Base-by-base conservation (phyloP, 352 stramenopile genomes). In the Globisporangium viniferum region DNA sequence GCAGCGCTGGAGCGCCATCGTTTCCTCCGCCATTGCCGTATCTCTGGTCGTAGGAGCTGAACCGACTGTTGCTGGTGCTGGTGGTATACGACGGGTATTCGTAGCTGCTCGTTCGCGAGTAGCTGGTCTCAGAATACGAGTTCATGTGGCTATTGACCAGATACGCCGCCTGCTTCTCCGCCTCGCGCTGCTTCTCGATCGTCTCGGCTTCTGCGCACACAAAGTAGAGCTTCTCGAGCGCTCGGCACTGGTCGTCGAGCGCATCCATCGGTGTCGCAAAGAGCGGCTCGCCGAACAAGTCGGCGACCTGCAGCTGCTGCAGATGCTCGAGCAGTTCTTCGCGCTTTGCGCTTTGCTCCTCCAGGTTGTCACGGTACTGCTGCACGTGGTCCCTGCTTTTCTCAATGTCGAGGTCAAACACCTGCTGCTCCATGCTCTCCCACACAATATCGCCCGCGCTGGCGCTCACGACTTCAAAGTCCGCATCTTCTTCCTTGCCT, bases 331-430 rank as follows among this genome's bases (percentile, higher is more conserved):
- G 69, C 29, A 95, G 66, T 12, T 80, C 71, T 20, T 92, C 86
- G 8, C 86, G 84, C 59, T 88, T 91, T 2, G 72, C 71, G 27
- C 74, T 77, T 61, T 95, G 88, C 15, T 82, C 65, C 53, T 89
- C 88, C 2, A 95, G 66, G 62, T 91, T 88, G 31, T 76, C 68
- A 4, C 88, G 88, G 66, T 93, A 95, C 54, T 92, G 82, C 70
- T 93, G 77, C 12, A 95, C 88, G 56, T 95, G 88, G 20, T 85
- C 76, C 33, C 73, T 76, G 62, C 83, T 93, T 48, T 71, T 73
- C 18, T 95, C 86, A 2, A 93, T 49, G 62, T 94, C 86, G 27
- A 95, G 62, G 12, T 93, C 88, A 61, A 91, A 95, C 63, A 92
- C 84, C 29, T 89, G 84, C 68, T 86, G 79, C 59, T 95, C 88